Conservation (phyloP, 345 rosid genomes). For the Pseudoturritis turrita region DNA sequence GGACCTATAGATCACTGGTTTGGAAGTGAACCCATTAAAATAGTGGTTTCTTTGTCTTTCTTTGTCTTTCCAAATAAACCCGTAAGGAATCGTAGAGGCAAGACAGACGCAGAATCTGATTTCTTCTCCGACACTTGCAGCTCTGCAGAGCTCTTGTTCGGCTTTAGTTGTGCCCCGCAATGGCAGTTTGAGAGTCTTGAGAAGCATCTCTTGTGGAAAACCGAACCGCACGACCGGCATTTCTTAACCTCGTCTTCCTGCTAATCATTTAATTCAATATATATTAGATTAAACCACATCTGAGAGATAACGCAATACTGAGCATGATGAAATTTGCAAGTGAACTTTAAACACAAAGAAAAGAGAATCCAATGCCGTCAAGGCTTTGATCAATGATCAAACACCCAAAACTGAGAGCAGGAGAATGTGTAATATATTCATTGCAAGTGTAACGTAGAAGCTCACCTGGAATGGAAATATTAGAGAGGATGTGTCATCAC, state of each 20-base stretch:
- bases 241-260: slow-evolving; percentile 75
- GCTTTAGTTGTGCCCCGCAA: slow-evolving; percentile 51
- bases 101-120: slow-evolving; percentile 38
- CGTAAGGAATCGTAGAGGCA: slow-evolving; percentile 49
- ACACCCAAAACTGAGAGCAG: background rate
- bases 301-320: background rate
- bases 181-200: slow-evolving; percentile 55
- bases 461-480: slow-evolving; percentile 93
- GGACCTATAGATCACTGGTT: slow-evolving; percentile 45
- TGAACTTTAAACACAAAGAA: background rate
- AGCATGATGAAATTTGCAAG: background rate
- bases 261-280: slow-evolving; percentile 11
- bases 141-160: slow-evolving; percentile 30
- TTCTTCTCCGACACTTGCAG: slow-evolving; percentile 40
- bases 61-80: slow-evolving; percentile 59
- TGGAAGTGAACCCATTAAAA: slow-evolving; percentile 78
- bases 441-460: background rate
- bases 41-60: slow-evolving; percentile 47
- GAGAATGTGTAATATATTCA: background rate
- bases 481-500: slow-evolving; percentile 84
- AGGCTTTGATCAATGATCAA: background rate
- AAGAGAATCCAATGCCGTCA: background rate
- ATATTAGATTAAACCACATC: background rate
- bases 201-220: slow-evolving; percentile 76
- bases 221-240: slow-evolving; percentile 58